Percentiles rank a stretch among this genome's conserved stretches.
Conservation (phyloP, 148 eudicot species). For the Vaccinium myrtillus region DNA sequence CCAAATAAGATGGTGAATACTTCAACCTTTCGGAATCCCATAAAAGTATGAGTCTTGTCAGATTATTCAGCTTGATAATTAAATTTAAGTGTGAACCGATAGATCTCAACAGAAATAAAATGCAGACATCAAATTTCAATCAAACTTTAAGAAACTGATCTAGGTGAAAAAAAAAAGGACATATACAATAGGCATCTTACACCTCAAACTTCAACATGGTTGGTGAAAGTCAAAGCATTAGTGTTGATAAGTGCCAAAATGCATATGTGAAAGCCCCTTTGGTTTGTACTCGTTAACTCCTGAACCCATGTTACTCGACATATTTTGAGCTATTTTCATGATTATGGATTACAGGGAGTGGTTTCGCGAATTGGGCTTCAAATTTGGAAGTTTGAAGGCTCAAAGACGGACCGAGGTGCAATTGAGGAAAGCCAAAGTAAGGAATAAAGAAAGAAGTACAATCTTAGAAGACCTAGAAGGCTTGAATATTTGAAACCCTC, state of each 20-base stretch:
- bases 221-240: background rate
- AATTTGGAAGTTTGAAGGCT: background rate
- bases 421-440: background rate
- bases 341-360: background rate
- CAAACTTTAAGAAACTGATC: background rate
- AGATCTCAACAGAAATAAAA: background rate
- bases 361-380: background rate
- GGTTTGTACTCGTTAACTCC: background rate
- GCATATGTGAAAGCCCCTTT: background rate
- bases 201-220: background rate
- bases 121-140: background rate
- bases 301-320: background rate
- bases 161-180: background rate
- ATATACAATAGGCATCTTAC: background rate
- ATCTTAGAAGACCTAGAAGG: background rate
- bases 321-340: background rate
- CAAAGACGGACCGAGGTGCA: background rate
- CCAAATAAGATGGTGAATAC: background rate
- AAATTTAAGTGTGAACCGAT: background rate
- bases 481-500: background rate
- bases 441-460: background rate
- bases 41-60: background rate
- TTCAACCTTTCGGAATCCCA: background rate
- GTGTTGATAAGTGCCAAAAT: background rate
- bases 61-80: background rate